Base-by-base conservation (phyloP, 2,329 filamentous ascomycete genomes). In the Botrytis tulipae region DNA sequence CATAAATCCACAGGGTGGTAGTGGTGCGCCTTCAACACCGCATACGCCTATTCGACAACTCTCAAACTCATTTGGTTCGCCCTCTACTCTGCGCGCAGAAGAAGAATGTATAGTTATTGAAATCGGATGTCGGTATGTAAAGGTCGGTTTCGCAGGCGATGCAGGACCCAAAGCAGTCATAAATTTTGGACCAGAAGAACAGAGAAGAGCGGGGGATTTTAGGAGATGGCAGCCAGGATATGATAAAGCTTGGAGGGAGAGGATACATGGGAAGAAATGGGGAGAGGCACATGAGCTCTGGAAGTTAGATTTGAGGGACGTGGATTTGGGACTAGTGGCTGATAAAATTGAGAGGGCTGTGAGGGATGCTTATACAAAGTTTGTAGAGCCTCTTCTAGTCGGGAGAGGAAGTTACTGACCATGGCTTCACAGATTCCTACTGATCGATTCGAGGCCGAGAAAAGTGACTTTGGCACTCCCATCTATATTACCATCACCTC, bases 21-120 rank as follows among this genome's bases (percentile, higher is more conserved):
- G 76, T 44, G 75, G 76, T 35, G 66, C 83, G 54, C 82, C 84
- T 18, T 82, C 84, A 59, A 86, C 85, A 73, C 90, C 91, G 67
- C 88, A 89, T 77, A 93, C 92, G 14, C 91, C 87, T 42, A 75
- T 81, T 54, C 84, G 83, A 76, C 76, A 89, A 73, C 82, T 88
- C 78, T 80, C 90, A 46, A 84, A 89, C 67, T 82, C 85, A 46
- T 88, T 90, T 80, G 86, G 89, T 77, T 88, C 88, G 63, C 85
- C 89, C 76, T 87, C 89, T 74, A 83, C 89, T 79, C 82, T 92
- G 77, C 86, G 90, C 79, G 84, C 91, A 79, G 94, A 97, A 78
- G 96, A 99, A 79, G 96, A 98, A 77, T 86, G 91, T 10, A 83
- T 97, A 8, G 87, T 99, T 60, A 85, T 98, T 70, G 94, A 98